These are phyloP conservation scores for Carex cristatella DNA, from an alignment of 176 grass and related monocot genomes.

Conservation along the genomic window DNA sequence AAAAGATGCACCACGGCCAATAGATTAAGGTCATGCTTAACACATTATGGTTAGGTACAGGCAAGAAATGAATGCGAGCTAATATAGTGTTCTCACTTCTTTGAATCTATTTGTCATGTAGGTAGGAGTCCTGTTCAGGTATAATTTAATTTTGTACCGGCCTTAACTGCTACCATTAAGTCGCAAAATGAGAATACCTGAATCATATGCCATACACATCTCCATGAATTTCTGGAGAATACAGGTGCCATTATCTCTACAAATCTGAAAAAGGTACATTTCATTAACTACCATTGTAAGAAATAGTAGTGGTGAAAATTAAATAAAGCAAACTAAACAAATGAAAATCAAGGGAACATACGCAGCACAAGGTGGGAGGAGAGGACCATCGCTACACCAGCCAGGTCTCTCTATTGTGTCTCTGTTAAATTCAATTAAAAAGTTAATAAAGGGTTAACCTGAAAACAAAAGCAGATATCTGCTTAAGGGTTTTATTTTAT, in stretches of 20 bases:
- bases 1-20: background rate
- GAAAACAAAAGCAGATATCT: background rate
- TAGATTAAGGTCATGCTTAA: constrained; percentile 7
- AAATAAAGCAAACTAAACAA: background rate
- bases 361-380: constrained; percentile 97
- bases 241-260: constrained; percentile 99
- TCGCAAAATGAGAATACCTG: constrained; percentile 38
- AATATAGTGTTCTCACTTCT: background rate
- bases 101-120: background rate
- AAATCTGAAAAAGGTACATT: constrained; percentile 43
- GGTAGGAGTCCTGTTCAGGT: background rate
- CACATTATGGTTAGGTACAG: background rate
- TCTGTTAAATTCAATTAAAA: constrained; percentile 31
- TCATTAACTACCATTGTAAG: constrained; percentile 11
- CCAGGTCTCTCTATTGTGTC: constrained; percentile 90
- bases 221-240: constrained; percentile 95
- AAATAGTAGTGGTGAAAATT: background rate
- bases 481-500: background rate
- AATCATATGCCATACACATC: constrained; percentile 99
- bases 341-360: constrained; percentile 26
- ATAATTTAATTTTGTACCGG: background rate
- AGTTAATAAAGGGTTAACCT: background rate
- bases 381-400: constrained; percentile 74
- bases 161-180: background rate
- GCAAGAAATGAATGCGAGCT: background rate